Evolutionary conservation across 441 rosid species (phyloP).

Genomic region (Raphanus hybrid): DNA sequence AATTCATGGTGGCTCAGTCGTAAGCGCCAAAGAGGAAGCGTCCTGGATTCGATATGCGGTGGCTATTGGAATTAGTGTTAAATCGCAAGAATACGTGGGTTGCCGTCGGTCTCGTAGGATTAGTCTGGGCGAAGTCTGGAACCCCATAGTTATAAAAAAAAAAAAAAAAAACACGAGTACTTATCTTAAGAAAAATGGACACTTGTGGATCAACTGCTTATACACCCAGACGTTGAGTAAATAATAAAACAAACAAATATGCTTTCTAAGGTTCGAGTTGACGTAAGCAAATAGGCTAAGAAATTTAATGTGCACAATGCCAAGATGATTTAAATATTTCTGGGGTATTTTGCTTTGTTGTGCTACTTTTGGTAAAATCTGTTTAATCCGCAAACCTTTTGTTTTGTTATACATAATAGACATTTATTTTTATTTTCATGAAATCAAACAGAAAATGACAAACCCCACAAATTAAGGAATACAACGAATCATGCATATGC

Average conservation of each 20-base stretch:
- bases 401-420: slow-evolving; percentile 1
- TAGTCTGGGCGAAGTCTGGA: too few species aligned
- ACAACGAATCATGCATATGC: slow-evolving; percentile 19
- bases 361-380: slow-evolving; percentile 8
- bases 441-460: slow-evolving; percentile 9
- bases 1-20: too few species aligned
- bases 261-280: slow-evolving; percentile 26
- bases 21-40: too few species aligned
- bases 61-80: too few species aligned
- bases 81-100: too few species aligned
- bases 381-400: slow-evolving; percentile 2
- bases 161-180: too few species aligned
- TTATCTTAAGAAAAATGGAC: neutral
- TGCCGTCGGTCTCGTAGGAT: too few species aligned
- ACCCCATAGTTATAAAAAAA: too few species aligned
- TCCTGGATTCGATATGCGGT: too few species aligned
- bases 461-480: slow-evolving; percentile 18
- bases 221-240: slow-evolving; percentile 17
- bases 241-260: slow-evolving; percentile 24
- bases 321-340: neutral
- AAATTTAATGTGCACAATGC: neutral
- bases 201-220: slow-evolving; percentile 27
- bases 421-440: neutral
- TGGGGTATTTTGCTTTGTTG: neutral
- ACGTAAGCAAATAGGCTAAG: neutral